These are phyloP conservation scores for Scedosporium dehoogii DNA, from an alignment of 2,329 filamentous ascomycete species.

Conservation along the genomic window DNA sequence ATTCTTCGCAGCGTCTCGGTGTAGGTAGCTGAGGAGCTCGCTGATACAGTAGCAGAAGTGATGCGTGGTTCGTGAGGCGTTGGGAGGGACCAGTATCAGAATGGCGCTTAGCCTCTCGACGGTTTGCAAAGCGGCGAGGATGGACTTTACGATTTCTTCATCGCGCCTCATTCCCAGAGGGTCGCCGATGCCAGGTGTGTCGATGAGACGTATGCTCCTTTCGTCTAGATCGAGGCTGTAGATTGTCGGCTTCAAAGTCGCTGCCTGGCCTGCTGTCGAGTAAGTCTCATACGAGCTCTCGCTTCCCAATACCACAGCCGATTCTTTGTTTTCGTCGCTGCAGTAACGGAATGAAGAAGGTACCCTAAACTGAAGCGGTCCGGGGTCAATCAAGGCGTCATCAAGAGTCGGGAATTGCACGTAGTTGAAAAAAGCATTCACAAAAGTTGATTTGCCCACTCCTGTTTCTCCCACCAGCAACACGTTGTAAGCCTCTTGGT, in stretches of 20 bases:
- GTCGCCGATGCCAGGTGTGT: not conserved
- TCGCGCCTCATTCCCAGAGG: not conserved
- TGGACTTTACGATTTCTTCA: not conserved
- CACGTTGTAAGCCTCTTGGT: constrained; percentile 26
- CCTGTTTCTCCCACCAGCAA: constrained; percentile 37
- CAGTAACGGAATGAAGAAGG: not conserved
- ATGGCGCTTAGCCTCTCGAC: not conserved
- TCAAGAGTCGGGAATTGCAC: constrained; percentile 19
- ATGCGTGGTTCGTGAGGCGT: not conserved
- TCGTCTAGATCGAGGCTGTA: not conserved
- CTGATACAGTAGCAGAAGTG: not conserved
- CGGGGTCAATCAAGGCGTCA: not conserved
- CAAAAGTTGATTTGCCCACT: constrained; percentile 38
- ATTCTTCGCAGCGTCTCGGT: not conserved
- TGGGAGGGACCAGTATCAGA: not conserved
- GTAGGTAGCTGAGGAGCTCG: not conserved
- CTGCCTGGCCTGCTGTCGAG: constrained; percentile 24
- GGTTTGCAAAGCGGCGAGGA: not conserved
- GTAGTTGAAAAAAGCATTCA: constrained; percentile 39
- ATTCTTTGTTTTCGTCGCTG: not conserved
- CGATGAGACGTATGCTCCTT: not conserved
- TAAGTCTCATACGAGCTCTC: not conserved
- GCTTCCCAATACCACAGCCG: not conserved
- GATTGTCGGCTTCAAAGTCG: not conserved
- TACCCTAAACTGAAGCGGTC: not conserved